Conservation (phyloP, 208 protist species). For the Crithidia acanthocephali region DNA sequence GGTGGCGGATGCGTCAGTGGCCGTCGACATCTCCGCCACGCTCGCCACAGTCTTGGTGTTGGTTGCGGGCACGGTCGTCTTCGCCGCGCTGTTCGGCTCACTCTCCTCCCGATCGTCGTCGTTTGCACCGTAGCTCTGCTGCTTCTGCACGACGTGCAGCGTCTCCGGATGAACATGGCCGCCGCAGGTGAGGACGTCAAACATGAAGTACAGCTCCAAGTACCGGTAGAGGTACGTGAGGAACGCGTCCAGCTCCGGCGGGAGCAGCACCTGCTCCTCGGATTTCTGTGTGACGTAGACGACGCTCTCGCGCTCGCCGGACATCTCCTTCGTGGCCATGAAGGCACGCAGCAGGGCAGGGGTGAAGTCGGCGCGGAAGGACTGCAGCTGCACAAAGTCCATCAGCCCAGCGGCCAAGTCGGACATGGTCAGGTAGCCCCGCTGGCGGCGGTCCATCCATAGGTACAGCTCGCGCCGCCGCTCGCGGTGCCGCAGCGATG, state of each 20-base stretch:
- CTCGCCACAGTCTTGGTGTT: not conserved
- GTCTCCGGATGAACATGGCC: constrained; percentile 34
- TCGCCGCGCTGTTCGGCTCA: not conserved
- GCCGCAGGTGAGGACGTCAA: constrained; percentile 67
- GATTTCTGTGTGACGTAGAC: constrained; percentile 54
- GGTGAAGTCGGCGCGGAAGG: constrained; percentile 54
- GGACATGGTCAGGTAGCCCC: constrained; percentile 43
- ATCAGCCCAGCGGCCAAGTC: constrained; percentile 48
- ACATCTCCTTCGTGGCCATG: constrained; percentile 54
- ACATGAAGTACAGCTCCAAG: constrained; percentile 85
- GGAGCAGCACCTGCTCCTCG: constrained; percentile 56
- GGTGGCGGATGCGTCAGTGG: not conserved
- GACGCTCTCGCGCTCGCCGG: constrained; percentile 21
- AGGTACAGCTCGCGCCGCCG: constrained; percentile 47
- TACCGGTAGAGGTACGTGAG: constrained; percentile 74
- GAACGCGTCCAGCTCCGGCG: constrained; percentile 54
- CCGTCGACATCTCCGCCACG: not conserved
- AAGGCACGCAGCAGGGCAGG: constrained; percentile 56
- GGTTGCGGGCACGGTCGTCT: not conserved
- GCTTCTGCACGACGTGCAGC: constrained; percentile 35
- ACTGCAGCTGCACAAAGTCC: constrained; percentile 50
- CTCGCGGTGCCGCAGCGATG: constrained; percentile 46
- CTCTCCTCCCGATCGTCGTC: not conserved
- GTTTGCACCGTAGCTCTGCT: constrained; percentile 21
- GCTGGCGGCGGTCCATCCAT: constrained; percentile 42